Conservation (phyloP, 2,329 filamentous ascomycete genomes). For the Arachnopeziza araneosa region DNA sequence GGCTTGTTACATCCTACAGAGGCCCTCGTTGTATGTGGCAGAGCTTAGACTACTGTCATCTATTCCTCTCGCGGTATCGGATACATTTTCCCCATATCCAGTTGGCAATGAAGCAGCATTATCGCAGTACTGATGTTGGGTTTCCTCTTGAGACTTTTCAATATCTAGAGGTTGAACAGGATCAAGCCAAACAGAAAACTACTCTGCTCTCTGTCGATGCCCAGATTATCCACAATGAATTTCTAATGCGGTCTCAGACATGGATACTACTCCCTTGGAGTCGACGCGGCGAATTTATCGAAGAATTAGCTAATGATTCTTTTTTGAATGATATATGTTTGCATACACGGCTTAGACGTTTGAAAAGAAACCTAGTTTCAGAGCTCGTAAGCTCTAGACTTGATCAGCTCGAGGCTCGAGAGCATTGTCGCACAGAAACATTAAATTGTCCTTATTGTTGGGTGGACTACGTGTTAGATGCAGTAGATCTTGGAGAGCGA, state of each 20-base stretch:
- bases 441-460: conserved; percentile 9
- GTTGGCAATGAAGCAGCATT: conserved; percentile 14
- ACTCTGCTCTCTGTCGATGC: conserved; percentile 16
- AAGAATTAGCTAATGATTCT: neutral
- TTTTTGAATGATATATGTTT: conserved; percentile 3
- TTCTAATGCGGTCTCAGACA: conserved; percentile 17
- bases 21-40: conserved; percentile 2
- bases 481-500: conserved; percentile 11
- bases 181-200: conserved; percentile 1
- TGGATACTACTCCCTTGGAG: conserved; percentile 14
- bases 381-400: conserved; percentile 6
- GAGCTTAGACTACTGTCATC: conserved; percentile 2
- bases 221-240: conserved; percentile 14
- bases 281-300: conserved; percentile 6
- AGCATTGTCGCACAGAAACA: conserved; percentile 5
- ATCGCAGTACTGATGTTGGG: conserved; percentile 8
- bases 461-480: conserved; percentile 14
- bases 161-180: conserved; percentile 9
- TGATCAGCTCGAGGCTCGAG: conserved; percentile 7
- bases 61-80: conserved; percentile 5
- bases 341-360: conserved; percentile 4
- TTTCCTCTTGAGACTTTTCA: conserved; percentile 15
- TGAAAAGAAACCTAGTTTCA: conserved; percentile 1
- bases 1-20: neutral
- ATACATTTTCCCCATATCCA: conserved; percentile 16